These are phyloP conservation scores for Aurantiochytrium sp. DNA, from an alignment of 108 stramenopile genomes.

Conservation along the genomic window DNA sequence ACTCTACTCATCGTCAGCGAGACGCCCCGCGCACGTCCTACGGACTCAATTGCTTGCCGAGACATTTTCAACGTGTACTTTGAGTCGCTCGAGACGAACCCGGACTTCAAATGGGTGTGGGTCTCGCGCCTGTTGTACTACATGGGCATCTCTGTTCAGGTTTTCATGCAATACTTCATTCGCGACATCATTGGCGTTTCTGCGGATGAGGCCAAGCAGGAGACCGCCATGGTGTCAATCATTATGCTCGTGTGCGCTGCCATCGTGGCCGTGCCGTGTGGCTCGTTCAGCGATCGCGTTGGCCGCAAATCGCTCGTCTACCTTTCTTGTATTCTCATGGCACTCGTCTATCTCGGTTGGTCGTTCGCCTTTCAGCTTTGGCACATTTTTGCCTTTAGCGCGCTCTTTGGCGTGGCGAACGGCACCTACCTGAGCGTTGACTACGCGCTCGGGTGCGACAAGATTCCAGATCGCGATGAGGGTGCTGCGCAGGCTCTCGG, in stretches of 20 bases:
- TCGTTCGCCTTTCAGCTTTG: background rate
- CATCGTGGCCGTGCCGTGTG: background rate
- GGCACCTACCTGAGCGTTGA: constrained; percentile 16
- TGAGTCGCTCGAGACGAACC: background rate
- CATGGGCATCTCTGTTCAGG: background rate
- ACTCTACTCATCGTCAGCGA: background rate
- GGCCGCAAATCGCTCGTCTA: background rate
- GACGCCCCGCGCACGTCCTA: background rate
- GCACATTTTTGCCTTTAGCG: background rate
- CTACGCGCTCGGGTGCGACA: constrained; percentile 2
- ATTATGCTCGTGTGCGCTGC: background rate
- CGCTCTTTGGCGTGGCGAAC: background rate
- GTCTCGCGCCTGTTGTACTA: background rate
- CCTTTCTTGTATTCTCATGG: background rate
- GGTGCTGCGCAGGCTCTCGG: background rate
- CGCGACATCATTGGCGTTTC: background rate
- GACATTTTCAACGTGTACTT: constrained; percentile 11
- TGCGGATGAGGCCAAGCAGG: background rate
- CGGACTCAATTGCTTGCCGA: background rate
- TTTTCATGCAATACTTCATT: constrained; percentile 6
- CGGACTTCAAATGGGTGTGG: background rate
- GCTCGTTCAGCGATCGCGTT: background rate
- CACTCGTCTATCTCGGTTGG: background rate
- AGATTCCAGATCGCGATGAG: background rate
- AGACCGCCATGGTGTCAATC: background rate